Conservation (phyloP, 2,329 filamentous ascomycete species). For the Thielaviopsis musarum region DNA sequence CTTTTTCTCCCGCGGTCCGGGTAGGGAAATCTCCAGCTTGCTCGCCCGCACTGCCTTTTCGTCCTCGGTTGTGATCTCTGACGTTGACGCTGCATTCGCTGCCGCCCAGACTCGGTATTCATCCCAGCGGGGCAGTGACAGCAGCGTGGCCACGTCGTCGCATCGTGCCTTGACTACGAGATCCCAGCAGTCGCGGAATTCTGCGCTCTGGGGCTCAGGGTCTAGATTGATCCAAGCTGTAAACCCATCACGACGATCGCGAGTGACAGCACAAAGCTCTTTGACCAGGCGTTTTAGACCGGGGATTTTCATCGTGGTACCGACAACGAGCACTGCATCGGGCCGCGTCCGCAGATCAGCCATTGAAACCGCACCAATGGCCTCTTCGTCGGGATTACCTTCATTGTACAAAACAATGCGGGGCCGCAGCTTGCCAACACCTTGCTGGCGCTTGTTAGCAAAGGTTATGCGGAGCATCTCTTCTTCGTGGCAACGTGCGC, state of each 20-base stretch:
- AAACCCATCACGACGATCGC: constrained; percentile 64
- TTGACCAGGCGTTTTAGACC: constrained; percentile 79
- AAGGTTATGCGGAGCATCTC: constrained; percentile 60
- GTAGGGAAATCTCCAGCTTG: constrained; percentile 18
- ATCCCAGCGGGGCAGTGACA: constrained; percentile 44
- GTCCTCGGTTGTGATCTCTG: constrained; percentile 26
- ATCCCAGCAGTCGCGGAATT: constrained; percentile 89
- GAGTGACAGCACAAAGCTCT: constrained; percentile 78
- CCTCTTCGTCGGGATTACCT: constrained; percentile 88
- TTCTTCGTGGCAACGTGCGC: constrained; percentile 53
- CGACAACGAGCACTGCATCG: constrained; percentile 86
- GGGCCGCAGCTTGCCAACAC: constrained; percentile 75
- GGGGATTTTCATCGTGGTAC: constrained; percentile 88
- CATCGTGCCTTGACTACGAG: constrained; percentile 73
- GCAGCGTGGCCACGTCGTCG: constrained; percentile 68
- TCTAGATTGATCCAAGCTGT: constrained; percentile 93
- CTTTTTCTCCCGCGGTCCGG: constrained; percentile 10
- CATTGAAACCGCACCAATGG: constrained; percentile 78
- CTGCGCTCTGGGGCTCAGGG: constrained; percentile 60
- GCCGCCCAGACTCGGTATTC: constrained; percentile 13
- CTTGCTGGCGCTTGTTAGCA: constrained; percentile 80
- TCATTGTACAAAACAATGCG: constrained; percentile 97
- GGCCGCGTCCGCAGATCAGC: constrained; percentile 74
- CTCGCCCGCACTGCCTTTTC: constrained; percentile 24
- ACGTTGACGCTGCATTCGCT: constrained; percentile 31